Conservation (phyloP, 2,329 filamentous ascomycete species). For the Exophiala bonariae region DNA sequence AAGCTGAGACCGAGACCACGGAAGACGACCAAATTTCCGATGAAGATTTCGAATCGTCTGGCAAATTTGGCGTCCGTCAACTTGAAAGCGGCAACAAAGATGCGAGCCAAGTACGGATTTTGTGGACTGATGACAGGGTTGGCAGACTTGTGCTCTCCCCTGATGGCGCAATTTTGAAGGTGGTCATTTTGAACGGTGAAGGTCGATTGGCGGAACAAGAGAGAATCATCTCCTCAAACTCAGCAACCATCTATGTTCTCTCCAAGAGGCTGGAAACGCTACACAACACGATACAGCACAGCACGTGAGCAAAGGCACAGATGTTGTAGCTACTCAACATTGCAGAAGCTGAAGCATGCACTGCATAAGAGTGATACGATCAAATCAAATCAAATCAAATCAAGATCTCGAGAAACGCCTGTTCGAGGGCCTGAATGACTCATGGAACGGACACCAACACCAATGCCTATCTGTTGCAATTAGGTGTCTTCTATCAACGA, state of each 20-base stretch:
- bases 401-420: too few species aligned
- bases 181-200: slow-evolving; percentile 38
- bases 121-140: slow-evolving; percentile 46
- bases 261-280: background rate
- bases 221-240: slow-evolving; percentile 4
- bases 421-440: too few species aligned
- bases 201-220: slow-evolving; percentile 8
- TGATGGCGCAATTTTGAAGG: slow-evolving; percentile 40
- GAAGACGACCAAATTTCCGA: background rate
- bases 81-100: slow-evolving; percentile 39
- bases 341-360: too few species aligned
- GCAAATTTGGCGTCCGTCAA: slow-evolving; percentile 36
- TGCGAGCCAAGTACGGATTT: slow-evolving; percentile 42
- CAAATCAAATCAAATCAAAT: too few species aligned
- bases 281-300: background rate
- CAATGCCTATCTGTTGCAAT: too few species aligned
- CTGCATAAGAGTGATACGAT: too few species aligned
- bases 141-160: slow-evolving; percentile 45
- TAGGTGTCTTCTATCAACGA: too few species aligned
- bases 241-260: background rate
- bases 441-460: too few species aligned
- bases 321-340: too few species aligned
- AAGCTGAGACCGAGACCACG: background rate
- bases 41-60: slow-evolving; percentile 15
- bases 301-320: too few species aligned